Conservation (phyloP, 225 moss, liverwort and hornwort genomes). For the Neckera pumila region DNA sequence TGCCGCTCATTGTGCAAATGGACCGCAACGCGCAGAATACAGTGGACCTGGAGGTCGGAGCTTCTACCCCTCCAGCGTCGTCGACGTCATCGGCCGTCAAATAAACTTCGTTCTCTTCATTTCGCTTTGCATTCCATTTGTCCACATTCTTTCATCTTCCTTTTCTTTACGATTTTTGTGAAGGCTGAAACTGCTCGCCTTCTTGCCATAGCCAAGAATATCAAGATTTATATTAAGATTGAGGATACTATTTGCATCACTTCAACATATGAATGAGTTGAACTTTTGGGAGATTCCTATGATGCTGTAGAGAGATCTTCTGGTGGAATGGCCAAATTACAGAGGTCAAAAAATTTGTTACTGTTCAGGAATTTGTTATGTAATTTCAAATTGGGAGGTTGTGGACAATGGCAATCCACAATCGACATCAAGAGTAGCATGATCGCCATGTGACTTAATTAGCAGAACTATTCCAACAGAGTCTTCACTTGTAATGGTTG, state of each 20-base stretch:
- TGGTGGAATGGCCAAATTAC: neutral
- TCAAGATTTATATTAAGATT: neutral
- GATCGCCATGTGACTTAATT: neutral
- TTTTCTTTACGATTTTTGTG: neutral
- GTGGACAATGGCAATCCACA: neutral
- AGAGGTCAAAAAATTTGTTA: neutral
- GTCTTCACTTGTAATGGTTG: neutral
- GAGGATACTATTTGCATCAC: neutral
- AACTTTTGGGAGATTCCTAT: neutral
- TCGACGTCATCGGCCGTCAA: neutral
- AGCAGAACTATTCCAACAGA: neutral
- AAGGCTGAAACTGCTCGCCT: neutral
- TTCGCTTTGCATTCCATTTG: neutral
- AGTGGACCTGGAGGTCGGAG: constrained; percentile 75
- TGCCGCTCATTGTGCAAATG: constrained; percentile 71
- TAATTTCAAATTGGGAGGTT: neutral
- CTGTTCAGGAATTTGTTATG: neutral
- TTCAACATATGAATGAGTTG: neutral
- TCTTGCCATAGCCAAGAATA: neutral
- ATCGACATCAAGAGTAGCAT: neutral
- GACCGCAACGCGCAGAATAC: constrained; percentile 67
- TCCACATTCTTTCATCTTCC: neutral
- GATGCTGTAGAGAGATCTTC: neutral
- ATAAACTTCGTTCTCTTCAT: neutral
- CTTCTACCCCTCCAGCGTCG: neutral